phyloP scores from a whole-genome alignment of 192 early-diverging fungal species.

The Gaertneriomyces semiglobifer region DNA sequence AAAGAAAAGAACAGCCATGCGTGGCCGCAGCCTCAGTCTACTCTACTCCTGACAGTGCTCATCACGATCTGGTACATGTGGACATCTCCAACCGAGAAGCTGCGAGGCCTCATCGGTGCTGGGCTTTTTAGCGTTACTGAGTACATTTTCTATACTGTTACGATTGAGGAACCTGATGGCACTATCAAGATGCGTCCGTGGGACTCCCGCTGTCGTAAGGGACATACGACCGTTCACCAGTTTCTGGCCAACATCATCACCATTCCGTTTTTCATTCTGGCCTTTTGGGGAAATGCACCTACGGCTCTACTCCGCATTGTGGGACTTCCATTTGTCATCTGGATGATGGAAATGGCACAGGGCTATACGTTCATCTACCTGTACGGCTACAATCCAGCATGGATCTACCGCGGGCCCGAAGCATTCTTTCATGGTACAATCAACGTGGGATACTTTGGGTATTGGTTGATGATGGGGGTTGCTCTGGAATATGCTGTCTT shows the following conservation, averaged over 20 bases:
- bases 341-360: conserved; percentile 1
- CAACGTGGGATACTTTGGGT: conserved; percentile 29
- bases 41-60: background rate
- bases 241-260: conserved; percentile 2
- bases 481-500: conserved; percentile 7
- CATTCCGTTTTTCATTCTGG: background rate
- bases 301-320: background rate
- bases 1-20: background rate
- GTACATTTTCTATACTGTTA: background rate
- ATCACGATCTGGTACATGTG: background rate
- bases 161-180: background rate
- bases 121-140: background rate
- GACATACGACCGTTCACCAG: background rate
- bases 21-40: background rate
- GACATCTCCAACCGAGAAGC: background rate
- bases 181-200: conserved; percentile 1
- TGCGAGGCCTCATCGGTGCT: background rate
- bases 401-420: conserved; percentile 25
- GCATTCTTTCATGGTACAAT: conserved; percentile 26
- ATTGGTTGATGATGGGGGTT: conserved; percentile 24
- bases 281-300: background rate
- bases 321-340: background rate
- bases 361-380: conserved; percentile 12
- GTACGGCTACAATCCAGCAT: conserved; percentile 34
- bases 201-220: conserved; percentile 1